Conservation (phyloP, 306 rosid genomes). For the Casuarina equisetifolia region DNA sequence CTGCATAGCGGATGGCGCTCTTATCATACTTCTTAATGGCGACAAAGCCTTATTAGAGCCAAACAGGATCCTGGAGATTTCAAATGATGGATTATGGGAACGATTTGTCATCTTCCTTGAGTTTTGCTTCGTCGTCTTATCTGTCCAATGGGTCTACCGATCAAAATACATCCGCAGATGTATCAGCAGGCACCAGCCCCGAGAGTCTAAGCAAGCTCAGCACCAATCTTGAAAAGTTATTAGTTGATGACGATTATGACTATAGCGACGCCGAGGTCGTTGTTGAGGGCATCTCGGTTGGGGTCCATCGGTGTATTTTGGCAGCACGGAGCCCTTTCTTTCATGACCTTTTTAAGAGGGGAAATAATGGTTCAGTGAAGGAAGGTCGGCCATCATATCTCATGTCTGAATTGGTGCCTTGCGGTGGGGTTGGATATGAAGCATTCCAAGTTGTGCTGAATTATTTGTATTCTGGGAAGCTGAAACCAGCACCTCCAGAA, state of each 20-base stretch:
- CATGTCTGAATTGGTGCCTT: conserved; percentile 67
- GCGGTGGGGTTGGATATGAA: conserved; percentile 64
- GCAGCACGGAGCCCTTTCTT: conserved; percentile 77
- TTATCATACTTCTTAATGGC: conserved; percentile 21
- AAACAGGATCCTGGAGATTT: conserved; percentile 20
- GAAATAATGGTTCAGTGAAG: conserved; percentile 36
- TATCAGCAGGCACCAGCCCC: conserved; percentile 35
- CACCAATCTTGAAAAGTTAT: conserved; percentile 71
- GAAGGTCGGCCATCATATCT: conserved; percentile 68
- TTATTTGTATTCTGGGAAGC: conserved; percentile 84
- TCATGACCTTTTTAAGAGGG: conserved; percentile 71
- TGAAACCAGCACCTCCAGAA: conserved; percentile 67
- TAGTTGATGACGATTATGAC: conserved; percentile 58
- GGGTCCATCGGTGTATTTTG: conserved; percentile 75
- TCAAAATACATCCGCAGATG: conserved; percentile 48
- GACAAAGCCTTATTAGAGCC: conserved; percentile 24
- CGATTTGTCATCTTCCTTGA: conserved; percentile 73
- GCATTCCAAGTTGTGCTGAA: conserved; percentile 71
- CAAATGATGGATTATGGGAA: conserved; percentile 57
- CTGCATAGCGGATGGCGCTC: conserved; percentile 8
- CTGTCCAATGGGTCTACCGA: conserved; percentile 66
- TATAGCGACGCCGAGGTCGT: conserved; percentile 75
- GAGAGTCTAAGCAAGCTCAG: conserved; percentile 71
- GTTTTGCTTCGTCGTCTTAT: conserved; percentile 71
- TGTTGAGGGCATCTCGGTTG: conserved; percentile 60